Conservation (phyloP, 306 rosid species). For the Amphicarpaea edgeworthii region DNA sequence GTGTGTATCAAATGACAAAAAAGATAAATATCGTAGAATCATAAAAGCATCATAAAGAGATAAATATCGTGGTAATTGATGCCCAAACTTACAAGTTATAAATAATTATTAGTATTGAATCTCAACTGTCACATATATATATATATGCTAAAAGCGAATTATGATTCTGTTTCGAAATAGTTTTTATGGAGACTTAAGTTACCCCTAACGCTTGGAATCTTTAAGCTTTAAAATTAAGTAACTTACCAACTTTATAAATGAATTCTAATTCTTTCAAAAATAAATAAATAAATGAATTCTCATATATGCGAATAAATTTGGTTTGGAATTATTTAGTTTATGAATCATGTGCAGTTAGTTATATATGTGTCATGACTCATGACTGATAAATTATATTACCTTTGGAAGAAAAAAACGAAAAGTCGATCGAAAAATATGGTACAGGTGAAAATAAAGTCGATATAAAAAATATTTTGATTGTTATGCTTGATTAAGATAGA, state of each 20-base stretch:
- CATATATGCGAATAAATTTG: background rate
- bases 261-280: too few species aligned
- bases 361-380: background rate
- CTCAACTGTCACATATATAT: background rate
- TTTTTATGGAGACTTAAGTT: constrained; percentile 5
- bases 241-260: too few species aligned
- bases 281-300: too few species aligned
- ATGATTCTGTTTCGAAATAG: constrained; percentile 3
- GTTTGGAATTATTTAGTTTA: background rate
- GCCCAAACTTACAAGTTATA: background rate
- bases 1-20: too few species aligned
- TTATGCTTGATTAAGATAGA: background rate
- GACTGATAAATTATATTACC: too few species aligned
- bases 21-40: background rate
- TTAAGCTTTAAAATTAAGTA: background rate
- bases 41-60: background rate
- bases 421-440: background rate
- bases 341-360: background rate
- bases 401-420: background rate
- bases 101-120: constrained; percentile 1
- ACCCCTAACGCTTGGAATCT: background rate
- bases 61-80: background rate
- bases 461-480: too few species aligned
- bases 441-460: too few species aligned
- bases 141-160: background rate